These are phyloP conservation scores for Anisodus tanguticus DNA, from an alignment of 257 asterid species.

Conservation along the genomic window DNA sequence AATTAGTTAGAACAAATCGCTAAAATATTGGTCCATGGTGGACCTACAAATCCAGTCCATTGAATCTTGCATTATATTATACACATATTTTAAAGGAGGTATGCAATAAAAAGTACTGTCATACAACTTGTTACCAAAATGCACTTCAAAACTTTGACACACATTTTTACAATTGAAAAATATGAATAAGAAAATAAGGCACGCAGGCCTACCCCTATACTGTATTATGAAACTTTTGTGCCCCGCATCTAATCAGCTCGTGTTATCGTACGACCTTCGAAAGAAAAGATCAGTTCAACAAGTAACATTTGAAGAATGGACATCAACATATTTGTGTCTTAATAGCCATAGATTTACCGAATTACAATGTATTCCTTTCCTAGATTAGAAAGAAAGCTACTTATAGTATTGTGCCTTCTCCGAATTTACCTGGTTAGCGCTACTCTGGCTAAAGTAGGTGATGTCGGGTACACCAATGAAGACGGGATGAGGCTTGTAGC, in stretches of 20 bases:
- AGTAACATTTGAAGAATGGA: not conserved
- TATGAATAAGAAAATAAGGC: not conserved
- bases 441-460: too few relatives aligned
- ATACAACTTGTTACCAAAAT: not conserved
- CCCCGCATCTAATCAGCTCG: not conserved
- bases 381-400: not conserved
- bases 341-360: not conserved
- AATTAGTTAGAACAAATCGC: not conserved
- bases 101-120: constrained; percentile 7
- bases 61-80: constrained; percentile 29
- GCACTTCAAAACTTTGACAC: not conserved
- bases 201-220: not conserved
- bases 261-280: not conserved
- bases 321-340: not conserved
- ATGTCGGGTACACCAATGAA: too few relatives aligned
- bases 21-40: not conserved
- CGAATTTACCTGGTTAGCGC: too few relatives aligned
- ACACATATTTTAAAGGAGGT: not conserved
- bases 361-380: not conserved
- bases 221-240: not conserved
- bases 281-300: not conserved
- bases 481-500: too few relatives aligned
- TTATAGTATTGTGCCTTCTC: not conserved
- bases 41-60: constrained; percentile 30
- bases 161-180: not conserved